phyloP scores from a whole-genome alignment of 345 rosid species.

The Camelina neglecta region DNA sequence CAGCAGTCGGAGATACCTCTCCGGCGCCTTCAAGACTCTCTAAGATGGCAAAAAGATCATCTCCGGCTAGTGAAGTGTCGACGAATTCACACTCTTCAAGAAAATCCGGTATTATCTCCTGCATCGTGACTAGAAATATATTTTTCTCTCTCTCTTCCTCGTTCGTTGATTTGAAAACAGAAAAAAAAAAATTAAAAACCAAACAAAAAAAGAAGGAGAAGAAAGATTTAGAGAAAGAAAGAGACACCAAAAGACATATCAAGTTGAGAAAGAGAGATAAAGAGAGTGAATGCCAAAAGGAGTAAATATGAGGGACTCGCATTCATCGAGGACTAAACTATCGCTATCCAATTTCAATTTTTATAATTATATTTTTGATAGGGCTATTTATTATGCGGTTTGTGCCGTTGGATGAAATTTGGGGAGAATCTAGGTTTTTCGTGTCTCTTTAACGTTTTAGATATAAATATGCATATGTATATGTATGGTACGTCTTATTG shows the following conservation, averaged over 20 bases:
- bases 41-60: slow-evolving; percentile 79
- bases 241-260: slow-evolving; percentile 22
- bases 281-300: slow-evolving; percentile 39
- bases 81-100: slow-evolving; percentile 59
- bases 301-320: slow-evolving; percentile 50
- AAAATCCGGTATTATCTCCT: slow-evolving; percentile 52
- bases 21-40: slow-evolving; percentile 68
- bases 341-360: slow-evolving; percentile 57
- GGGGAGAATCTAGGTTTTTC: slow-evolving; percentile 46
- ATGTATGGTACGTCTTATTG: slow-evolving; percentile 20
- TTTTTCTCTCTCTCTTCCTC: slow-evolving; percentile 19
- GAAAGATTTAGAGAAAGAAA: slow-evolving; percentile 29
- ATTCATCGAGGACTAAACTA: slow-evolving; percentile 65
- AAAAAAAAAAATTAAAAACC: not conserved
- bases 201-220: not conserved
- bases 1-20: slow-evolving; percentile 54
- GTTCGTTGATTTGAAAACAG: not conserved
- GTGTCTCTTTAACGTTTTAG: slow-evolving; percentile 29
- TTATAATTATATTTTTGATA: slow-evolving; percentile 30
- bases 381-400: slow-evolving; percentile 39
- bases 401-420: slow-evolving; percentile 47
- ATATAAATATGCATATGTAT: slow-evolving; percentile 9
- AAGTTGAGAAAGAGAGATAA: slow-evolving; percentile 30
- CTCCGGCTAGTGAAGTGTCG: slow-evolving; percentile 58
- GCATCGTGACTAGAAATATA: slow-evolving; percentile 47